Percentiles rank a stretch among this genome's conserved stretches.
Evolutionary conservation across 2,329 filamentous ascomycete species (phyloP).

Genomic region (Helotiales sp.): DNA sequence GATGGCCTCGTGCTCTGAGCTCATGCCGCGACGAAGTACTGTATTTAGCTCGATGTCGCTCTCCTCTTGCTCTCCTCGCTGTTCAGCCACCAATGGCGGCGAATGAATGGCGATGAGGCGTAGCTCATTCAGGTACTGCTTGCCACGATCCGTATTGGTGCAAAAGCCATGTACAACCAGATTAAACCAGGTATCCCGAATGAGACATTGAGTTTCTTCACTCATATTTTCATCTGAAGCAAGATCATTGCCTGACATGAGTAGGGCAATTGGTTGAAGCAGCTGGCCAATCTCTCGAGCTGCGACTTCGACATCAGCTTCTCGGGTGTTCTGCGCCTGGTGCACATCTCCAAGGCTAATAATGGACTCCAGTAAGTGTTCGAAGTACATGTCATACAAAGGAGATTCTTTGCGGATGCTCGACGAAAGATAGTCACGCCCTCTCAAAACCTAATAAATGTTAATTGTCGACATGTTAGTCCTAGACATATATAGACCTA

Average conservation of each 20-base stretch:
- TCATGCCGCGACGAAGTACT: constrained; percentile 83
- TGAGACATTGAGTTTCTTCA: constrained; percentile 70
- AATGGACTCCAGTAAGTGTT: constrained; percentile 80
- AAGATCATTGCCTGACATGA: constrained; percentile 70
- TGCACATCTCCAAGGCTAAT: constrained; percentile 88
- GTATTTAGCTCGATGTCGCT: constrained; percentile 97
- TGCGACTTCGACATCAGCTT: constrained; percentile 78
- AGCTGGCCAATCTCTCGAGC: constrained; percentile 86
- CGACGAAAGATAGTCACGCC: constrained; percentile 75
- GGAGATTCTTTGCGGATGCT: constrained; percentile 68
- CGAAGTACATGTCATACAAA: constrained; percentile 80
- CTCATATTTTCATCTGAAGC: constrained; percentile 47
- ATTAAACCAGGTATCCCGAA: constrained; percentile 97
- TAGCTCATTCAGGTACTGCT: constrained; percentile 73
- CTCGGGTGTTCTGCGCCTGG: constrained; percentile 69
- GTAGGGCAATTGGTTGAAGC: constrained; percentile 80
- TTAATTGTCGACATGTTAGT: constrained; percentile 6
- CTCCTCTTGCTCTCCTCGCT: constrained; percentile 85
- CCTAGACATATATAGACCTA: constrained; percentile 42
- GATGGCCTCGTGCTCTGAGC: constrained; percentile 70
- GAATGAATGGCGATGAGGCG: constrained; percentile 85
- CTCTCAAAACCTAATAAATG: constrained; percentile 63
- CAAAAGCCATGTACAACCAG: constrained; percentile 92
- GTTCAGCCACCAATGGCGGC: constrained; percentile 81
- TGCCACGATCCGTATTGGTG: constrained; percentile 69